Evolutionary conservation across 2,329 filamentous ascomycete genomes (phyloP), one percentile per base, ranked within the genome.

Genomic region (Colletotrichum spaethianum): DNA sequence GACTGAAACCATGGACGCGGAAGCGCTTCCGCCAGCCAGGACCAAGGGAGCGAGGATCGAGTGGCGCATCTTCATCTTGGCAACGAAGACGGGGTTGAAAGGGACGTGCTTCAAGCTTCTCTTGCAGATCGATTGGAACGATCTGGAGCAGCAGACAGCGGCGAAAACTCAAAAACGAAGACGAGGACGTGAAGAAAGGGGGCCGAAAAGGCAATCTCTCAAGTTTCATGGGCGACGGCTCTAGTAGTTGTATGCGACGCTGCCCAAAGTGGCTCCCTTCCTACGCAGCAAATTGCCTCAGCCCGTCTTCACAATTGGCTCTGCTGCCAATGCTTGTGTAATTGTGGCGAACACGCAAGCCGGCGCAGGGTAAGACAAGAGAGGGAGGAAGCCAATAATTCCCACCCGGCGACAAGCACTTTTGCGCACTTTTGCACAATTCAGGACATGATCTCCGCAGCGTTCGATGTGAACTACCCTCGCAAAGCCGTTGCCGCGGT

Each of bases 161-260:
- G 23, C 31, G n/a, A 23, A 57, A 40, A 38, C 20, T 38, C n/a
- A 28, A 18, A 67, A 40, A 1, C 26, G 14, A n/a, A 36, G 18
- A 48, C 20, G 23, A 52, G 33, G 23, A n/a, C 33, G 16, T 20
- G 18, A 14, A 23, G 20, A n/a, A 44, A 20, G 33, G 56, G 48
- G 46, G 48, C 38, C 26, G n/a, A 38, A 44, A 59, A 57, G 40
- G 28, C 14, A 60, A 53, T 33, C 23, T 33, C 26, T 38, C 52
- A 18, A 36, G 48, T 36, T 28, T 50, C 42, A 65, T 52, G 28
- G 31, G 31, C 50, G 33, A 57, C 59, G 36, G 38, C 50, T 55
- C 63, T 62, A 48, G 36, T 71, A 71, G 44, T 71, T 44, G 50
- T 67, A 61, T 26, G 42, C 63, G 55, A 56, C 36, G 48, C 56